Evolutionary conservation across 2,329 filamentous ascomycete genomes (phyloP).

Genomic region (Pochonia chlamydosporia): DNA sequence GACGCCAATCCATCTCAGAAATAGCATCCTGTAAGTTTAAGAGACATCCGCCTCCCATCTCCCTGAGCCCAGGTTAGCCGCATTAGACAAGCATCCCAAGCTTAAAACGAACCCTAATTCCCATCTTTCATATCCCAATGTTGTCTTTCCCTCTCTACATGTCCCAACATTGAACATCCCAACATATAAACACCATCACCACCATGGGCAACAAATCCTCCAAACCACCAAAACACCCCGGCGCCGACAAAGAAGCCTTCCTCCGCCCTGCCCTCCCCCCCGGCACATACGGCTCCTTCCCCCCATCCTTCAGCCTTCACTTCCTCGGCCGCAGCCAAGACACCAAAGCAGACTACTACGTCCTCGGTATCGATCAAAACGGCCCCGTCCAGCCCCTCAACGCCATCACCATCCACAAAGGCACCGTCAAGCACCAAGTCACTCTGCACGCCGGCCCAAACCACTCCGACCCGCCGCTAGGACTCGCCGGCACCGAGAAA

Average conservation of each 20-base stretch:
- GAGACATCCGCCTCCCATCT: no score
- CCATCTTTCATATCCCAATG: no score
- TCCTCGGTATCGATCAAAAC: not conserved
- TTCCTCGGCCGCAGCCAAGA: slow-evolving; percentile 1
- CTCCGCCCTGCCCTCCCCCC: not conserved
- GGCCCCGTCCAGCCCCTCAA: not conserved
- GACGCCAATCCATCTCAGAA: no score
- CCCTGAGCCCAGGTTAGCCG: no score
- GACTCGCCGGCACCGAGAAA: not conserved
- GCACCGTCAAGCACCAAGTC: not conserved
- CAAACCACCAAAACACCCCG: not conserved
- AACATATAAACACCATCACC: no score
- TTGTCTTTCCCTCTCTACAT: no score
- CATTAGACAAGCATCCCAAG: no score
- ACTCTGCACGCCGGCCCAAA: not conserved
- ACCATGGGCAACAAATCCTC: no score
- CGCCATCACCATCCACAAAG: not conserved
- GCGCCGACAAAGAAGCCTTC: not conserved
- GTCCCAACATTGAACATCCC: no score
- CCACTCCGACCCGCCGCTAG: not conserved
- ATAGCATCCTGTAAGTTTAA: no score
- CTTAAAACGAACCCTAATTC: no score
- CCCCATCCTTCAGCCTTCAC: not conserved
- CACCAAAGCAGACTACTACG: not conserved
- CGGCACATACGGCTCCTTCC: not conserved